phyloP scores from a whole-genome alignment of 441 rosid genomes.

The Eugenia klotzschiana region DNA sequence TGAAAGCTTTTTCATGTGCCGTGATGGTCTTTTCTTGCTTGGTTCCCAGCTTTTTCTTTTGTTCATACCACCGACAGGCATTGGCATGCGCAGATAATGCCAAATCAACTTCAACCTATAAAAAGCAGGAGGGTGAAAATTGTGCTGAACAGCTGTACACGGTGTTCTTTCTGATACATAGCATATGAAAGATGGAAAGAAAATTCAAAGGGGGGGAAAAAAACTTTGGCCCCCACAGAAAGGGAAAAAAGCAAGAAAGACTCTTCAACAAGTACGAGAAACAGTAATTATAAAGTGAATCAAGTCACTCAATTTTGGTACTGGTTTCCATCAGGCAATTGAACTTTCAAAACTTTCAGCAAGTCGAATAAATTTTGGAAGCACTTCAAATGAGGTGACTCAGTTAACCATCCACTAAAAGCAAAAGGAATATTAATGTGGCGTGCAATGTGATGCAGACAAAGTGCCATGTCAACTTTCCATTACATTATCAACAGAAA shows the following conservation, averaged over 20 bases:
- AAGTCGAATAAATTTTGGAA: not conserved
- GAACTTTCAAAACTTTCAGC: not conserved
- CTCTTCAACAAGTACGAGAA: not conserved
- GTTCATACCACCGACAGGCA: constrained; percentile 86
- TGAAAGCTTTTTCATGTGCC: constrained; percentile 92
- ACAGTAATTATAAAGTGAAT: not conserved
- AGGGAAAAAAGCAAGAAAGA: not conserved
- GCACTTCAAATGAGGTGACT: not conserved
- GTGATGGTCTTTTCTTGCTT: constrained; percentile 87
- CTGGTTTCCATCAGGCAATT: not conserved
- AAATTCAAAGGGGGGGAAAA: not conserved
- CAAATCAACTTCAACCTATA: constrained; percentile 88
- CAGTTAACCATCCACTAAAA: not conserved
- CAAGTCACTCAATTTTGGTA: not conserved
- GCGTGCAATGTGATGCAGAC: not conserved
- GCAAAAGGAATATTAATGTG: not conserved
- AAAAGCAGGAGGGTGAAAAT: not conserved
- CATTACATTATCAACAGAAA: not conserved
- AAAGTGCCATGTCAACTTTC: not conserved
- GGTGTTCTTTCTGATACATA: not conserved
- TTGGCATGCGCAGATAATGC: constrained; percentile 93
- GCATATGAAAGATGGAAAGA: not conserved
- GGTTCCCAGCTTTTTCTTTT: constrained; percentile 87
- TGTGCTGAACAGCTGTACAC: not conserved
- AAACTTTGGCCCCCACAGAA: not conserved